Base-by-base conservation (phyloP, 805 yeast genomes). In the Kazachstania bromeliacearum region DNA sequence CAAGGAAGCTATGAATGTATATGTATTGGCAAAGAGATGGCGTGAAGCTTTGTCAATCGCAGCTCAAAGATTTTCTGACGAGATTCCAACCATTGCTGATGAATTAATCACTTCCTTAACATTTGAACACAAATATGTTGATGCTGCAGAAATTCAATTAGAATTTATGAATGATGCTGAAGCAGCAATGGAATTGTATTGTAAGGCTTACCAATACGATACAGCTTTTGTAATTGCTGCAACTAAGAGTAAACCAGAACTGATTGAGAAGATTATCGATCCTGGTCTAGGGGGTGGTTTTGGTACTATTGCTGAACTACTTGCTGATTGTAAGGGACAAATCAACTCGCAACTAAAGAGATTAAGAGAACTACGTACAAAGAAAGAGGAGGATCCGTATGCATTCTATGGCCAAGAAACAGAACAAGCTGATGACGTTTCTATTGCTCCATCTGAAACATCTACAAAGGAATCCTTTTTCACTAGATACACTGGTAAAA, bases 401-500 rank as follows among this genome's bases (percentile, higher is more conserved):
- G 79, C 83, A 1, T 89, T 85, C 53, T 88, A 79, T 53, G 95
- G 92, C 10, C 66, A 66, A 41, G 74, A 72, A 31, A 73, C 71
- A 15, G 94, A 85, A 50, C 75, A 84, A 10, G 88, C 95, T 1
- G 99, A 92, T 58, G 84, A 88, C 55, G 92, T 92, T 7, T 88
- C 97, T 0, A 72, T 92, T 44, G 97, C 96, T 0, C 92, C 95
- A 1, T 82, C 95, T 0, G 96, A 87, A 57, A 78, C 95, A 0
- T 85, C 96, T 0, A 84, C 95, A 0, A 81, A 84, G 20, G 94
- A 89, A 26, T 87, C 97, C 0, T 85, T 88, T 58, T 84, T 85
- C 64, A 92, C 99, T 1, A 73, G 95, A 55, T 92, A 92, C 59
- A 92, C 98, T 0, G 98, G 97, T 44, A 88, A 89, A 60, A 88